Conservation (phyloP, 441 rosid species). For the Cnidoscolus chayamansa region DNA sequence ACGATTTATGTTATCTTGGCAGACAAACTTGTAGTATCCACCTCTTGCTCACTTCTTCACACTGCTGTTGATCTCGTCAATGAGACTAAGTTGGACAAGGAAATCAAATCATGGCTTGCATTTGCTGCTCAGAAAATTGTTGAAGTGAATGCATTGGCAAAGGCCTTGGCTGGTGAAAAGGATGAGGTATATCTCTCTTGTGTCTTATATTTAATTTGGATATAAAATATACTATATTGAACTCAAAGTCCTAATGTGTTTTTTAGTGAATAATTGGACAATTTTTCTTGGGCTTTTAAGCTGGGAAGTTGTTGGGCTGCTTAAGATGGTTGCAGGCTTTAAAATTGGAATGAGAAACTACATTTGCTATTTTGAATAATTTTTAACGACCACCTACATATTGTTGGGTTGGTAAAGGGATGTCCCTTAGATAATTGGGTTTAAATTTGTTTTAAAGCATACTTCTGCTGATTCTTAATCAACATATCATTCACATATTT, state of each 20-base stretch:
- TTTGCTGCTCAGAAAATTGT: conserved; percentile 95
- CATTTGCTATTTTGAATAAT: neutral
- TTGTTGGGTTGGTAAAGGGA: neutral
- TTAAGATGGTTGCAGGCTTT: neutral
- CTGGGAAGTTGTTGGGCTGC: neutral
- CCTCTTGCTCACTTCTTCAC: conserved; percentile 93
- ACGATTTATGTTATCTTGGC: conserved; percentile 22
- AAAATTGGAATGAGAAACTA: neutral
- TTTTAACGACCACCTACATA: neutral
- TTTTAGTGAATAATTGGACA: neutral
- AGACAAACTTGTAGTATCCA: conserved; percentile 93
- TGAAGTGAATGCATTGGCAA: conserved; percentile 89
- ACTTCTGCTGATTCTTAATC: neutral
- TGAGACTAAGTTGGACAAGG: conserved; percentile 79
- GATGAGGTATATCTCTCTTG: conserved; percentile 53
- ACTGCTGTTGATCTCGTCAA: conserved; percentile 90
- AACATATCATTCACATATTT: neutral
- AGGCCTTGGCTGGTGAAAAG: conserved; percentile 76
- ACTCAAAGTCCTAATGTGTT: neutral
- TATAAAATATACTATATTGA: neutral
- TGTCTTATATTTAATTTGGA: neutral
- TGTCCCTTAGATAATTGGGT: neutral
- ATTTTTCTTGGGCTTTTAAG: neutral
- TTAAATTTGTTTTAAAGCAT: neutral
- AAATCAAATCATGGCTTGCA: conserved; percentile 93